These are phyloP conservation scores for Ophiostoma piceae DNA, from an alignment of 2,329 filamentous ascomycete genomes.

Conservation along the genomic window DNA sequence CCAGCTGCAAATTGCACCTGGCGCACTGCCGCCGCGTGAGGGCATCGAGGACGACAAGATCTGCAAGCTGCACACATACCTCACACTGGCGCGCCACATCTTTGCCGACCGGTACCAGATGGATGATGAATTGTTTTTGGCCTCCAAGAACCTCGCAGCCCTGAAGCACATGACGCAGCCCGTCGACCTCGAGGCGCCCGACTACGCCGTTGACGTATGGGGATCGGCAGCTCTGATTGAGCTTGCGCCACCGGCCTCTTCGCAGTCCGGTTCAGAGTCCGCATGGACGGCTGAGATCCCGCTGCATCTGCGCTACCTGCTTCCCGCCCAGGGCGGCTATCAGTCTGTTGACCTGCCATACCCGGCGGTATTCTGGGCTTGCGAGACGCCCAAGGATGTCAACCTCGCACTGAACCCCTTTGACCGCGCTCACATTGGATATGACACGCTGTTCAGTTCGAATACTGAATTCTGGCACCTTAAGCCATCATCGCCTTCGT, in stretches of 20 bases:
- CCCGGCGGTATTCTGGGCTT: constrained; percentile 88
- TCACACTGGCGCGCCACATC: constrained; percentile 73
- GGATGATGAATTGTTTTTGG: constrained; percentile 66
- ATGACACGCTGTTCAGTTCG: constrained; percentile 71
- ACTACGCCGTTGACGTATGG: constrained; percentile 72
- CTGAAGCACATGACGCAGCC: constrained; percentile 66
- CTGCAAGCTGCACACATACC: constrained; percentile 71
- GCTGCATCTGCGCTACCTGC: constrained; percentile 78
- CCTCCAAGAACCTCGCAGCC: constrained; percentile 69
- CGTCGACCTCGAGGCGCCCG: constrained; percentile 85
- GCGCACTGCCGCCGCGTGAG: constrained; percentile 40
- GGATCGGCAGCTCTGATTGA: constrained; percentile 74
- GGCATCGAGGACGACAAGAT: constrained; percentile 19
- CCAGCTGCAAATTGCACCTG: constrained; percentile 57
- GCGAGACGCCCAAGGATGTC: constrained; percentile 57
- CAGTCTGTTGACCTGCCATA: constrained; percentile 61
- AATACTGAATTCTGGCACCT: constrained; percentile 81
- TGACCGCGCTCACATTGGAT: constrained; percentile 77
- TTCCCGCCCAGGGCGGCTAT: constrained; percentile 54
- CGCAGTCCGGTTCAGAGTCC: constrained; percentile 30
- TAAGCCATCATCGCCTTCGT: constrained; percentile 41
- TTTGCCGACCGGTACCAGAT: constrained; percentile 90
- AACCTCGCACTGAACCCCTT: constrained; percentile 77
- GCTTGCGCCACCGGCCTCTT: constrained; percentile 45
- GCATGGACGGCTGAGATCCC: constrained; percentile 67